Conservation (phyloP, 345 rosid species). For the Hibiscus tridactylites region DNA sequence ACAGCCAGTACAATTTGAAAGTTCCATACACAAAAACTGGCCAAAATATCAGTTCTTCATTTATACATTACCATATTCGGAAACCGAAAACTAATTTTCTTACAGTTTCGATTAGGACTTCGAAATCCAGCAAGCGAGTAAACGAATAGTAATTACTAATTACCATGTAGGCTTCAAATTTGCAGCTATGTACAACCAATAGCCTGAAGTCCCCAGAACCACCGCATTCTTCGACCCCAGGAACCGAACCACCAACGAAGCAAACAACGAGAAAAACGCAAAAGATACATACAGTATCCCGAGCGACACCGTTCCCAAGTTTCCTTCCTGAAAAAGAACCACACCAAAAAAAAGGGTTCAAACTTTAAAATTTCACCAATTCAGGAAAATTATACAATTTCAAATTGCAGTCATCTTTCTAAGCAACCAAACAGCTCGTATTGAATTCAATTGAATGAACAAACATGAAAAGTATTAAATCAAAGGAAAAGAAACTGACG, state of each 20-base stretch:
- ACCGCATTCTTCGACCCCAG: slow-evolving; percentile 85
- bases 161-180: slow-evolving; percentile 82
- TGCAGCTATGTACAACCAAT: slow-evolving; percentile 85
- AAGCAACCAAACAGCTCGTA: background rate
- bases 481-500: slow-evolving; percentile 25
- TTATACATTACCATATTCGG: background rate
- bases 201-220: slow-evolving; percentile 77
- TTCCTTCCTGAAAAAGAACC: slow-evolving; percentile 37
- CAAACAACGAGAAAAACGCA: slow-evolving; percentile 66
- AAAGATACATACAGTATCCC: slow-evolving; percentile 87
- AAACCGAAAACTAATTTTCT: background rate
- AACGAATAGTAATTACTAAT: background rate
- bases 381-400: background rate
- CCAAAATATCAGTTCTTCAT: background rate
- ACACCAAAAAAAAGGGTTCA: too few relatives aligned
- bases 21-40: background rate
- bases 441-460: background rate
- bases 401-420: background rate
- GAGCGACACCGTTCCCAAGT: slow-evolving; percentile 72
- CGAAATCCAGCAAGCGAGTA: background rate
- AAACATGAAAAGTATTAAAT: background rate
- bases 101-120: background rate
- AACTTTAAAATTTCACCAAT: background rate
- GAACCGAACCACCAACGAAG: slow-evolving; percentile 69
- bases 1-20: background rate